Base-by-base conservation (phyloP, 2,329 filamentous ascomycete species). In the Mycocentrospora acerina region DNA sequence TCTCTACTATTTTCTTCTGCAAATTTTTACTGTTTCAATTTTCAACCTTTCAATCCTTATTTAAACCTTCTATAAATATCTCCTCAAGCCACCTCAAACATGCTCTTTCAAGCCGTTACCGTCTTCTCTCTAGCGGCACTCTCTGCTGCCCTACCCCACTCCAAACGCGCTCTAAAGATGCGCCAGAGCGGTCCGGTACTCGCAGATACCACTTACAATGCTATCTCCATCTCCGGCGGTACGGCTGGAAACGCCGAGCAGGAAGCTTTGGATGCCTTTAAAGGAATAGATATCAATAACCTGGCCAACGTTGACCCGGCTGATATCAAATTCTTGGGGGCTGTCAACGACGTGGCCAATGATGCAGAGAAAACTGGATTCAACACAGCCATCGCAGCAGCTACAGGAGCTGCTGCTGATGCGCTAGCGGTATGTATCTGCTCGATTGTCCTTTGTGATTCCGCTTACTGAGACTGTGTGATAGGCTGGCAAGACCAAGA, bases 401-500 rank as follows among this genome's bases (percentile, higher is more conserved):
- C 76, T 7, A 69, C 72, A 0, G 62, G 62, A 18, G 66, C 63
- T 14, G 62, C 67, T 2, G 71, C 67, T 0, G 72, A 67, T 26
- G 73, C 75, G 9, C 67, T 80, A 12, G 39, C 55, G 41, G 57
- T 59, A 44, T 9, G 45, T 46, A n/a, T 11, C 25, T 16, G 3
- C 16, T n/a, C 26, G 19, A 32, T 6, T 4, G 10, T 14, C 16
- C n/a, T n/a, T n/a, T n/a, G n/a, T n/a, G n/a, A n/a, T n/a, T n/a
- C 5, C 22, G 24, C 4, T 7, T 24, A 18, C 42, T 48, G 26
- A 42, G 32, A 10, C 9, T 12, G 9, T 11, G 3, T 4, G n/a
- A 9, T 67, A 77, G 64, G 69, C 69, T 34, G 77, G 78, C 52
- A 80, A 80, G 67, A 80, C 73, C 55, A 79, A 80, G 71, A 81